A percentile compares a stretch with the other conserved stretches of the same genome.
These are phyloP conservation scores for Melaleuca alternifolia DNA, from an alignment of 345 rosid genomes.

Conservation along the genomic window DNA sequence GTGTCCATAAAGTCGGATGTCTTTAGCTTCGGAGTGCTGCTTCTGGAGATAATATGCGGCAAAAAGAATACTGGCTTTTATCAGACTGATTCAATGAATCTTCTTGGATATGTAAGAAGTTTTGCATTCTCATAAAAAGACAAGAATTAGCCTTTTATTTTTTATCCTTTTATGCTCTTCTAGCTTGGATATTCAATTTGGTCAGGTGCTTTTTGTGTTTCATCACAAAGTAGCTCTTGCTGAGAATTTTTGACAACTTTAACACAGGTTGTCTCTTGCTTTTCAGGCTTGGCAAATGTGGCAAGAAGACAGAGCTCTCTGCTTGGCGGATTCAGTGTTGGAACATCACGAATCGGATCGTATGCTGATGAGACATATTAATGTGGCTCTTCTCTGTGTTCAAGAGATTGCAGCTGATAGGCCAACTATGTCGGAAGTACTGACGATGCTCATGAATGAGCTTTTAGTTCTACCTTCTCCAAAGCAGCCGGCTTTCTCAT, in stretches of 20 bases:
- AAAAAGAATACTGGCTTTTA: conserved; percentile 17
- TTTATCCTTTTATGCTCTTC: background rate
- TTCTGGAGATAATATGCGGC: conserved; percentile 19
- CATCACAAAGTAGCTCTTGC: rapidly evolving
- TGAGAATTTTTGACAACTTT: background rate
- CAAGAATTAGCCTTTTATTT: background rate
- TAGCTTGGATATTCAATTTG: background rate
- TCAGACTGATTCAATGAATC: conserved; percentile 4
- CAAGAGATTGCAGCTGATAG: conserved; percentile 16
- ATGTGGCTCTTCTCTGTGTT: background rate
- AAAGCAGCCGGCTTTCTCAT: conserved; percentile 10
- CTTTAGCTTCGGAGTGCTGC: conserved; percentile 19
- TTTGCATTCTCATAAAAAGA: background rate
- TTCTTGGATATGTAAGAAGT: conserved; percentile 13
- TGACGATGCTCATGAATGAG: conserved; percentile 13
- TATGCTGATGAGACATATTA: background rate
- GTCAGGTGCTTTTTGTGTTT: background rate
- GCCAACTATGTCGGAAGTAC: conserved; percentile 11
- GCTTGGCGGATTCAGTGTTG: background rate
- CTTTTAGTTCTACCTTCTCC: background rate
- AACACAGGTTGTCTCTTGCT: background rate
- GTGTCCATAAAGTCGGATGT: conserved; percentile 18
- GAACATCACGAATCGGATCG: background rate
- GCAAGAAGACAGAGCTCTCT: conserved; percentile 6
- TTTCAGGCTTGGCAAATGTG: conserved; percentile 24